Conservation (phyloP, 1,284 basidiomycete species). For the Rhizopogon hawkerae region DNA sequence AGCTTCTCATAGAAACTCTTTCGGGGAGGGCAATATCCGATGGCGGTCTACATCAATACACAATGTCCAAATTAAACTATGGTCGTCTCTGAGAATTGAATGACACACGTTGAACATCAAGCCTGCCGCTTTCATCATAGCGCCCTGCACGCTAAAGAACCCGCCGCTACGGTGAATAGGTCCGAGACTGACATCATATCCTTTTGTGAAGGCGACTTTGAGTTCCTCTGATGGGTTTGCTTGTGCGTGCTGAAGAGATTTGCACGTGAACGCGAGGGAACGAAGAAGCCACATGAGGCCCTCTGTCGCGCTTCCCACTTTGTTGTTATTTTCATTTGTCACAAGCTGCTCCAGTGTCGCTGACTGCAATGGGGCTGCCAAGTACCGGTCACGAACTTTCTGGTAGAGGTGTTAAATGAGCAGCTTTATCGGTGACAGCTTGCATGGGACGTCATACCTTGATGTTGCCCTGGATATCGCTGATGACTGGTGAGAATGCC, state of each 20-base stretch:
- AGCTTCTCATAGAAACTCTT: slow-evolving; percentile 86
- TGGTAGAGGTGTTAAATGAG: slow-evolving; percentile 24
- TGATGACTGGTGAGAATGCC: slow-evolving; percentile 81
- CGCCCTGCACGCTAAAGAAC: not conserved
- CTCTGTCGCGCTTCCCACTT: slow-evolving; percentile 83
- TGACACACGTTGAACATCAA: slow-evolving; percentile 41
- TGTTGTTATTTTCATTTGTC: slow-evolving; percentile 77
- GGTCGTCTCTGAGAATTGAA: not conserved
- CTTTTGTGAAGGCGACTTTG: slow-evolving; percentile 66
- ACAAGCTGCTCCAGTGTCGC: slow-evolving; percentile 82
- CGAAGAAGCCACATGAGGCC: slow-evolving; percentile 89
- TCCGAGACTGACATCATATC: slow-evolving; percentile 51
- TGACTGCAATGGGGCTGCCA: slow-evolving; percentile 56
- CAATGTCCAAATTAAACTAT: not conserved
- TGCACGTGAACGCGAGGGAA: slow-evolving; percentile 87
- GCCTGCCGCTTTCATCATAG: slow-evolving; percentile 3
- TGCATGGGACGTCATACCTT: slow-evolving; percentile 41
- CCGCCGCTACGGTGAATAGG: not conserved
- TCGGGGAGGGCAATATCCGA: slow-evolving; percentile 95
- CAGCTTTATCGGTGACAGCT: slow-evolving; percentile 3
- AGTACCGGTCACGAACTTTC: slow-evolving; percentile 86
- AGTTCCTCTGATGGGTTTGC: slow-evolving; percentile 68
- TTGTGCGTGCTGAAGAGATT: slow-evolving; percentile 71
- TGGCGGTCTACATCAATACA: slow-evolving; percentile 59
- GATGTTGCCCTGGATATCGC: slow-evolving; percentile 91